Base-by-base conservation (phyloP, 495 filamentous ascomycete genomes). In the Aspergillus mulundensis region DNA sequence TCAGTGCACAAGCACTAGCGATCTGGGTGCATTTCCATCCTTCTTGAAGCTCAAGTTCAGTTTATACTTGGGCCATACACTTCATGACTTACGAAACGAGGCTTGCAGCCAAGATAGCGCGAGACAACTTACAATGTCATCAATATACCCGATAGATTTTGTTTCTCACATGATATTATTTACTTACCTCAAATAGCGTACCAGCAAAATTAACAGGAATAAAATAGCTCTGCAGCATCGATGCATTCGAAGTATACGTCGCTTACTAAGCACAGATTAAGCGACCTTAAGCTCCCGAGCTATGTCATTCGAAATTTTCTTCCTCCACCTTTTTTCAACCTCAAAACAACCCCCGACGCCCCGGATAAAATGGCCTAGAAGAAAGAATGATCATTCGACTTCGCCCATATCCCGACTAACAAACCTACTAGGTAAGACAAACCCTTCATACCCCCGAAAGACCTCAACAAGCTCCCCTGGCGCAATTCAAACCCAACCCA, bases 381-480 rank as follows among this genome's bases (percentile, higher is more conserved):
- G n/a, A 32, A 32, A 5, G 18, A 32, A 50, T 36, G 20, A 16
- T 39, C n/a, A 14, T 12, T 3, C 11, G 4, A 30, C 23, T 2
- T 20, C 5, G n/a, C 2, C 14, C 7, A 3, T 25, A 5, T 20
- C 15, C 28, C 6, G 20, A 34, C 15, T 34, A 49, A 49, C 28
- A 34, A 4, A 28, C 21, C 7, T 7, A 49, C 2, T 21, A 40
- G 48, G 48, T 50, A 50, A 24, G 48, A 30, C 2, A 40, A 36
- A 12, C 36, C 19, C 53, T 18, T 36, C n/a, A 20, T 14, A 19
- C 18, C 24, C 18, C 53, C 53, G 36, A 45, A n/a, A 24, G 48
- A 47, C 43, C 55, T 45, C 39, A 57, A 58, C 42, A 62, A 66
- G 47, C 42, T 49, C 20, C 24, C 32, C 34, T 15, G 32, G 23